These are phyloP conservation scores for Pouteria glomerata DNA, from an alignment of 148 eudicot species.

Conservation along the genomic window DNA sequence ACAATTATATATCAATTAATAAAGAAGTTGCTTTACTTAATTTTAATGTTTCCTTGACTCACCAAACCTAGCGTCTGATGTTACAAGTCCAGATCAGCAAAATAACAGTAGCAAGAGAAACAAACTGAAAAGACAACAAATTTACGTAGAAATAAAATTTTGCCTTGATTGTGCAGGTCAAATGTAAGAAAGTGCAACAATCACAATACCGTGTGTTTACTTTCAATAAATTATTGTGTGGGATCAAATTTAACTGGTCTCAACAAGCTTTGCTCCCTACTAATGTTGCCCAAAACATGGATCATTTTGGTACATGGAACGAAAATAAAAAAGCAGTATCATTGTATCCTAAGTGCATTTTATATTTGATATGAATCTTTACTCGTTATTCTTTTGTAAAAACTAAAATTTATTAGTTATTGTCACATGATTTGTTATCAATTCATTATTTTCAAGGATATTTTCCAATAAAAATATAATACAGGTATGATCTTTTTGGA, in stretches of 20 bases:
- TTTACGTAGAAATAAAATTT: not conserved
- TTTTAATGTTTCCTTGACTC: not conserved
- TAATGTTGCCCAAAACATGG: no score
- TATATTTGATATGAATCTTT: no score
- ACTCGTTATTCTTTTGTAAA: no score
- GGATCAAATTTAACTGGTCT: not conserved
- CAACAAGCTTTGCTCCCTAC: conserved; percentile 3
- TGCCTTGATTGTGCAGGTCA: not conserved
- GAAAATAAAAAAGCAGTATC: no score
- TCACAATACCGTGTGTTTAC: not conserved
- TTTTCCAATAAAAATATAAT: no score
- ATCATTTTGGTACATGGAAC: no score
- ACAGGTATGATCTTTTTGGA: no score
- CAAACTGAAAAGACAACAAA: conserved; percentile 1
- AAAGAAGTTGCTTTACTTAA: not conserved
- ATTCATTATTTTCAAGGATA: no score
- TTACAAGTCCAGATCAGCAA: not conserved
- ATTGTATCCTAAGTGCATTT: no score
- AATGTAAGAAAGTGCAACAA: not conserved
- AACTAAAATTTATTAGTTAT: no score
- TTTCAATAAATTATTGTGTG: not conserved
- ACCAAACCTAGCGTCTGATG: not conserved
- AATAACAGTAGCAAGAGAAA: not conserved
- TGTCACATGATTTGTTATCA: no score
- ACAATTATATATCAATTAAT: not conserved